Conservation (phyloP, 202 grass and related monocot species). For the Hordeum pubiflorum region DNA sequence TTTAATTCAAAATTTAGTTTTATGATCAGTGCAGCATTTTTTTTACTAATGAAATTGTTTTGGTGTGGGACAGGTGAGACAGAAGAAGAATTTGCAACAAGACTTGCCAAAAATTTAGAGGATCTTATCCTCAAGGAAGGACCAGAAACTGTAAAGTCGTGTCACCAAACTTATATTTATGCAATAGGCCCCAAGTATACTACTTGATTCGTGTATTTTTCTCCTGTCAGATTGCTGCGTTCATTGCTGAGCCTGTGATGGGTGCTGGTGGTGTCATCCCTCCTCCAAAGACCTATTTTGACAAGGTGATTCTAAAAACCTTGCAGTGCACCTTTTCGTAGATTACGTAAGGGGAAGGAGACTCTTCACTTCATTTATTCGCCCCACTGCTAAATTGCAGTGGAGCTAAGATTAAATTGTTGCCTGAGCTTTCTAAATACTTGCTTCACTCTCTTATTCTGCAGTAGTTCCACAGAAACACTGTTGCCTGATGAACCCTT, state of each 20-base stretch:
- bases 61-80: constrained; percentile 58
- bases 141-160: constrained; percentile 68
- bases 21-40: background rate
- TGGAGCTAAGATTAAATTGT: background rate
- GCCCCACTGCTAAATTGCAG: background rate
- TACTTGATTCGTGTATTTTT: constrained; percentile 15
- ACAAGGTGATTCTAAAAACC: constrained; percentile 50
- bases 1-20: constrained; percentile 1
- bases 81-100: constrained; percentile 83
- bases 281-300: constrained; percentile 96
- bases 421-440: background rate
- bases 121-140: constrained; percentile 97
- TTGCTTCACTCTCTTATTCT: background rate
- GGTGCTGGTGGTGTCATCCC: constrained; percentile 94
- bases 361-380: background rate
- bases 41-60: constrained; percentile 25
- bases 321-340: background rate
- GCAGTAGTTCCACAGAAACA: background rate
- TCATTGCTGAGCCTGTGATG: constrained; percentile 94
- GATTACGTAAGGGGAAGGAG: background rate
- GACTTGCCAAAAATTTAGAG: constrained; percentile 91
- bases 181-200: background rate
- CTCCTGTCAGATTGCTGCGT: constrained; percentile 70
- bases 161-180: constrained; percentile 14
- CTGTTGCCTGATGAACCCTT: background rate